Evolutionary conservation across 1,284 basidiomycete species (phyloP).

Genomic region (Cryptococcus sp.): DNA sequence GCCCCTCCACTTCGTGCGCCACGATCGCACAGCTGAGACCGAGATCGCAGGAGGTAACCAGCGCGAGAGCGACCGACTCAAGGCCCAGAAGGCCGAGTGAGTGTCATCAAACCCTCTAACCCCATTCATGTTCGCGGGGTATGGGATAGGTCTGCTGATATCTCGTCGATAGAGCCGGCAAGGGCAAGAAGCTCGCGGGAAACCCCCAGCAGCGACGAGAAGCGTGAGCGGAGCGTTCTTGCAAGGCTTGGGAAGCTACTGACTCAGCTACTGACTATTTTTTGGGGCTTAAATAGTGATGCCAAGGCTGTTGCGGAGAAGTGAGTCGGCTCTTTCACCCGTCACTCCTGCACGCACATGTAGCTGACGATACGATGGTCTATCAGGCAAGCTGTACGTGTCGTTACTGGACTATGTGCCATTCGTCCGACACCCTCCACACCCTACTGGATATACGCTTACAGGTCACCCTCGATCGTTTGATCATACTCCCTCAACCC

Average conservation of each 20-base stretch:
- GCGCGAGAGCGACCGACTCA: conserved; percentile 13
- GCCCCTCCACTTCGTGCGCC: neutral
- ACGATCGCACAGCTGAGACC: neutral
- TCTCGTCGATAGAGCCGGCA: conserved; percentile 4
- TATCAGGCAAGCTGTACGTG: conserved; percentile 17
- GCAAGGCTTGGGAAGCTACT: neutral
- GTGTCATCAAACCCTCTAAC: neutral
- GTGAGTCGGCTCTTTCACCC: conserved; percentile 9
- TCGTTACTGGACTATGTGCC: neutral
- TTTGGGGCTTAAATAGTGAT: conserved; percentile 7
- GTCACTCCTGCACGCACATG: no score
- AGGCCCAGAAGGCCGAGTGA: conserved; percentile 16
- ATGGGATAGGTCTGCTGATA: neutral
- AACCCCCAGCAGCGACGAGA: conserved; percentile 17
- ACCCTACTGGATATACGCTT: neutral
- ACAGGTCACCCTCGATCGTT: no score
- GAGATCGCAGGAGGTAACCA: conserved; percentile 15
- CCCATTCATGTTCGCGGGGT: neutral
- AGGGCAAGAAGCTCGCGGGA: conserved; percentile 15
- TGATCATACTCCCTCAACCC: neutral
- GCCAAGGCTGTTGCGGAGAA: conserved; percentile 20
- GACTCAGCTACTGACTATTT: no score
- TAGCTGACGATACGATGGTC: neutral
- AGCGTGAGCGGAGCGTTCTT: conserved; percentile 9
- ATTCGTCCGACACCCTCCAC: neutral